A percentile compares a stretch with the other conserved stretches of the same genome.
phyloP scores from a whole-genome alignment of 306 rosid genomes.

The Senna tora region DNA sequence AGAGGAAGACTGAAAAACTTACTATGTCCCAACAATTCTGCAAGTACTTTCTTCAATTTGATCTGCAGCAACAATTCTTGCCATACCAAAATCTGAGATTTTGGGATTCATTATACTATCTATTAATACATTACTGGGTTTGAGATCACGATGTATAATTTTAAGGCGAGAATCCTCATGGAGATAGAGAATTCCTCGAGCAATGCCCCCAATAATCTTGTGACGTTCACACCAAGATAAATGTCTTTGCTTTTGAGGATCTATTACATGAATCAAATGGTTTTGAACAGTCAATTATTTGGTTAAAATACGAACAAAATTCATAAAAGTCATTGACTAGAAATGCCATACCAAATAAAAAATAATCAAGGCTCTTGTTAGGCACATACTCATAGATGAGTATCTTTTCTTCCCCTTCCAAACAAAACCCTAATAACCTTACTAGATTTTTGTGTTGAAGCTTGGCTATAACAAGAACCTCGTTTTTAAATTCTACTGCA shows the following conservation, averaged over 20 bases:
- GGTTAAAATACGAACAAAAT: background rate
- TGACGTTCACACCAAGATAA: conserved; percentile 40
- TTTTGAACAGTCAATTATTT: background rate
- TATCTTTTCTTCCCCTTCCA: conserved; percentile 59
- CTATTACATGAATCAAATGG: conserved; percentile 23
- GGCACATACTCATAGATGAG: conserved; percentile 60
- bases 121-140: conserved; percentile 46
- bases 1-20: conserved; percentile 17
- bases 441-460: conserved; percentile 66
- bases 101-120: conserved; percentile 43
- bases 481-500: conserved; percentile 57
- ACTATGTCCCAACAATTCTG: conserved; percentile 51
- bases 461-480: conserved; percentile 56
- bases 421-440: conserved; percentile 61
- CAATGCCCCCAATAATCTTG: conserved; percentile 44
- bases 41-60: conserved; percentile 33
- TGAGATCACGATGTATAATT: conserved; percentile 55
- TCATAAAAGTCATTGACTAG: conserved; percentile 1
- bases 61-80: conserved; percentile 36
- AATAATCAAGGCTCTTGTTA: conserved; percentile 57
- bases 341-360: conserved; percentile 47
- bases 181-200: conserved; percentile 44
- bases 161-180: conserved; percentile 48
- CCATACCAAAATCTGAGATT: conserved; percentile 56
- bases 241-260: conserved; percentile 18